phyloP scores from a whole-genome alignment of 192 early-diverging fungal species.

The Entomortierella parvispora region DNA sequence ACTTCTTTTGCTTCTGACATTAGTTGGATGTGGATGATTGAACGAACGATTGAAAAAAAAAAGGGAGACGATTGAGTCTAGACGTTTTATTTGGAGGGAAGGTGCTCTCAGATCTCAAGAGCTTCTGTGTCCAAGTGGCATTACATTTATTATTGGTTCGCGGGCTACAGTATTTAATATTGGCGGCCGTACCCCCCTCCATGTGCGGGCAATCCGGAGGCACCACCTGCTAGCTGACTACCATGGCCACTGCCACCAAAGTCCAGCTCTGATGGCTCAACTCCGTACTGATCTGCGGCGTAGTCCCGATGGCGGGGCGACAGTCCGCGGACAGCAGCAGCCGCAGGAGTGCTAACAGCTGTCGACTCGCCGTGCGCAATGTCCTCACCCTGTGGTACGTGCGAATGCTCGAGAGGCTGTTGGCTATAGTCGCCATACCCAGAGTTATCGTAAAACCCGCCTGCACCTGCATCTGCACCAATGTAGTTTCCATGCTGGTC shows the following conservation, averaged over 20 bases:
- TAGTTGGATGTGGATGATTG: not conserved
- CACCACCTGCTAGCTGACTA: not conserved
- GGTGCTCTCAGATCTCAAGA: not conserved
- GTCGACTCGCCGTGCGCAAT: not conserved
- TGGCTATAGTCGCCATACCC: conserved; percentile 10
- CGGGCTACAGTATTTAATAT: too few relatives aligned
- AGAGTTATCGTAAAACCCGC: conserved; percentile 7
- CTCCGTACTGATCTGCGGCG: conserved; percentile 18
- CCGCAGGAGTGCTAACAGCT: not conserved
- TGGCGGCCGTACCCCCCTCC: conserved; percentile 22
- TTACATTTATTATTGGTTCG: not conserved
- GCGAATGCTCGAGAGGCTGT: not conserved
- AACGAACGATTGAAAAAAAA: too few relatives aligned
- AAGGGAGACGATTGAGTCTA: not conserved
- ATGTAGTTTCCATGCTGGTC: conserved; percentile 32
- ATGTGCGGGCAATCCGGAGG: not conserved
- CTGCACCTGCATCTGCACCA: not conserved
- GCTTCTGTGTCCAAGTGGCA: not conserved
- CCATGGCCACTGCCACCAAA: conserved; percentile 19
- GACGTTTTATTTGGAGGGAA: not conserved
- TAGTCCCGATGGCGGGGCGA: conserved; percentile 9
- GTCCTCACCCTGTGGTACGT: not conserved
- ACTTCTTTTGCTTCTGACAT: not conserved
- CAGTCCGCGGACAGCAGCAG: not conserved
- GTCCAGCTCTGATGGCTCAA: conserved; percentile 33